Base-by-base conservation (phyloP, 768 basidiomycete genomes). In the Amanita thiersii region DNA sequence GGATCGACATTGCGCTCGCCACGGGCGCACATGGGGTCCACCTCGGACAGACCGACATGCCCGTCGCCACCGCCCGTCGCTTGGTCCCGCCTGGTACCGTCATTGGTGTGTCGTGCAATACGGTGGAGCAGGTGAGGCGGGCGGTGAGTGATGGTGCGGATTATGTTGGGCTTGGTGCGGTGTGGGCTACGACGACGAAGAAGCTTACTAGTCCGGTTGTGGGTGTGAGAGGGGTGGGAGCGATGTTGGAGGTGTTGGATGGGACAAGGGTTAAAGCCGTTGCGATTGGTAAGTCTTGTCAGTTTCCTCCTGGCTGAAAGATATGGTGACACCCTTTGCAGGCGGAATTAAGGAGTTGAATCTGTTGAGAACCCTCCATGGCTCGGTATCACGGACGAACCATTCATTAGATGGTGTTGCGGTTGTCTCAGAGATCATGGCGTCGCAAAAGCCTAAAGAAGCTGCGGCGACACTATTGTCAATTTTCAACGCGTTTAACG, bases 311-410 rank as follows among this genome's bases (percentile, higher is more conserved):
- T n/a, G 14, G n/a, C 35, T 6, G 24, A 5, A 23, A 17, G 10
- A 18, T 34, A 12, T 11, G 11, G 11, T n/a, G n/a, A n/a, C n/a
- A n/a, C n/a, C n/a, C n/a, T 39, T 37, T n/a, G 2, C 50, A 93
- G 92, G 90, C 35, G 93, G 93, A 0, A 86, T 96, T 55, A 93
- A 89, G 49, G 71, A 76, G 1, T 68, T 66, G 0, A 97, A 93
- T 53, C 61, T 87, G 18, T 66, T 86, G 40, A 76, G 85, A 37
- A 81, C 83, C 2, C 56, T 96, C 5, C 77, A 89, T 49, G 86
- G 84, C 5, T 70, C 75, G 1, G 72, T 79, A 6, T 79, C 85
- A 0, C 56, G 63, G 0, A 70, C 72, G 1, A 70, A 74, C 0
- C 77, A 71, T 43, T 40, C 65, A 1, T 64, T 94, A 11, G 81